Conservation (phyloP, 768 basidiomycete species). For the Rhodotorula paludigena region DNA sequence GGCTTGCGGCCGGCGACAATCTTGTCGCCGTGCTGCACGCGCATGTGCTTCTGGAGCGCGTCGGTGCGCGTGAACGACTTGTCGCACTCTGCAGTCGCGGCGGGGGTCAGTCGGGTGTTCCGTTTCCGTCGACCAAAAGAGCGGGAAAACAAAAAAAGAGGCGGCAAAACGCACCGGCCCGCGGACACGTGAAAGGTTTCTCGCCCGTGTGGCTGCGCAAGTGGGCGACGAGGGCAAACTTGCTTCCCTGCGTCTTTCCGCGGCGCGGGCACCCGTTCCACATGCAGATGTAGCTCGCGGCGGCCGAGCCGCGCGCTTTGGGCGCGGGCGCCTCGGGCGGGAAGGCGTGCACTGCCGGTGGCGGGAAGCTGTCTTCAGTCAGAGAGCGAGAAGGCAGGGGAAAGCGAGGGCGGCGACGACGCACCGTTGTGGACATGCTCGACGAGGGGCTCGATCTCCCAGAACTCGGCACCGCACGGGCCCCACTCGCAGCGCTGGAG, state of each 20-base stretch:
- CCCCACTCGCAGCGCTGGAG: conserved; percentile 74
- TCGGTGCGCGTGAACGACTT: conserved; percentile 93
- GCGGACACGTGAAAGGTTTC: conserved; percentile 78
- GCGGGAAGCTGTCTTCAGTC: not conserved
- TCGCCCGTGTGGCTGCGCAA: conserved; percentile 90
- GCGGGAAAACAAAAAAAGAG: not conserved
- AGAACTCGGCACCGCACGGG: conserved; percentile 63
- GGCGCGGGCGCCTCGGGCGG: conserved; percentile 59
- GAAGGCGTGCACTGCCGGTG: conserved; percentile 9
- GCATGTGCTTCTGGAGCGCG: conserved; percentile 81
- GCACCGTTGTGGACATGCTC: conserved; percentile 76
- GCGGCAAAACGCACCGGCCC: conserved; percentile 59
- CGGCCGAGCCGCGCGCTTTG: conserved; percentile 56
- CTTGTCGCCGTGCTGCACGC: conserved; percentile 71
- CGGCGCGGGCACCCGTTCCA: conserved; percentile 76
- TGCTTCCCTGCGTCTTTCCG: conserved; percentile 76
- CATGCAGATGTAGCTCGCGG: conserved; percentile 62
- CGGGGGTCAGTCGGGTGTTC: too few relatives aligned
- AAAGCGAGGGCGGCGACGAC: conserved; percentile 40
- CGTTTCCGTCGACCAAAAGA: too few relatives aligned
- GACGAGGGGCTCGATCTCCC: conserved; percentile 67
- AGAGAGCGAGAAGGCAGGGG: not conserved
- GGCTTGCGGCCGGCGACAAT: conserved; percentile 61
- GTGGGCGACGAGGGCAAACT: conserved; percentile 85
- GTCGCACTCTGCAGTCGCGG: conserved; percentile 66